Conservation (phyloP, 2,329 filamentous ascomycete species). For the Penicillium sclerotiorum region DNA sequence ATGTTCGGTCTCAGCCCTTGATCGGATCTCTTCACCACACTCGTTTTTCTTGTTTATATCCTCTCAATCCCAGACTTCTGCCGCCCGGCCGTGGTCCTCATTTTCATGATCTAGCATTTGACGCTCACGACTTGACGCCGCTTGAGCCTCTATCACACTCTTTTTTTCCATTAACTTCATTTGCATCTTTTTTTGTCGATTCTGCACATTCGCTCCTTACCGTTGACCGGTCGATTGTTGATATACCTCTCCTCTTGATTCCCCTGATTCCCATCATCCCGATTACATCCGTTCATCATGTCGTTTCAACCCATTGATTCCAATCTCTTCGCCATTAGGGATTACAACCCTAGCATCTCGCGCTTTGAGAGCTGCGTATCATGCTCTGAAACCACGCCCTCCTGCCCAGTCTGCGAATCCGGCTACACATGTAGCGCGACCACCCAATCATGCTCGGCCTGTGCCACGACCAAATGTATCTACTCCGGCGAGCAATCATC, state of each 20-base stretch:
- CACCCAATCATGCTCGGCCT: constrained; percentile 61
- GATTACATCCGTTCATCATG: constrained; percentile 29
- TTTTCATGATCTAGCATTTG: constrained; percentile 30
- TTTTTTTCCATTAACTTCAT: constrained; percentile 17
- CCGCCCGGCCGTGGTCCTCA: constrained; percentile 4
- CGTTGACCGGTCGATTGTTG: constrained; percentile 27
- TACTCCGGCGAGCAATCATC: not conserved
- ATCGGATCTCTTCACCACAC: constrained; percentile 19
- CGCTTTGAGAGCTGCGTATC: constrained; percentile 54
- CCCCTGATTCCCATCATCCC: constrained; percentile 2
- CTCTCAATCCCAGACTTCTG: not conserved
- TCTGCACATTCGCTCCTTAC: constrained; percentile 15
- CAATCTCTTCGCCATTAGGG: constrained; percentile 15
- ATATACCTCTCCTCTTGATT: constrained; percentile 12
- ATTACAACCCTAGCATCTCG: constrained; percentile 26
- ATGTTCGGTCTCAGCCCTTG: constrained; percentile 26
- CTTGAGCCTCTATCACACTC: constrained; percentile 34
- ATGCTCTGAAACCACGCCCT: constrained; percentile 55
- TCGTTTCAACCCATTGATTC: constrained; percentile 26
- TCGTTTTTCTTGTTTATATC: constrained; percentile 14
- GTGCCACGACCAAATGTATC: constrained; percentile 57
- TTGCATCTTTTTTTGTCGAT: constrained; percentile 2
- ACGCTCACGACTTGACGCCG: constrained; percentile 41
- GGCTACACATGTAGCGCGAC: constrained; percentile 63
- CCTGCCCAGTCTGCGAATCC: constrained; percentile 61